Evolutionary conservation across 2,329 filamentous ascomycete species (phyloP).

Genomic region (Aspergillus versicolor): DNA sequence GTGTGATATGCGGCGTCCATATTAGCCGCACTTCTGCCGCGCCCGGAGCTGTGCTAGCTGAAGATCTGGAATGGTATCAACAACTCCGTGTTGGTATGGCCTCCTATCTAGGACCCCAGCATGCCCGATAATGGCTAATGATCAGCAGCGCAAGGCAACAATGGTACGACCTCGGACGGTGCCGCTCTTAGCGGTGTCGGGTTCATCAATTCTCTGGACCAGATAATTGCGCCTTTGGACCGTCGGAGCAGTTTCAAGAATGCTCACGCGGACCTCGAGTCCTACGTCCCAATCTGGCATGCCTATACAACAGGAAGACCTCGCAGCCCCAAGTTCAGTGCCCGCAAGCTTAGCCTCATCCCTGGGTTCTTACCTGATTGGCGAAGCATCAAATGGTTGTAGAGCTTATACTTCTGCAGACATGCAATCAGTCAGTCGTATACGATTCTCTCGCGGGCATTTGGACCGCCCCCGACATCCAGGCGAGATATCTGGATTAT

Average conservation of each 20-base stretch:
- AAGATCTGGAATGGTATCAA: constrained; percentile 6
- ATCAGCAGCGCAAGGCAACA: not conserved
- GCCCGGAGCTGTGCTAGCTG: not conserved
- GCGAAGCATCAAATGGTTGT: not conserved
- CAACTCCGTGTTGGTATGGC: constrained; percentile 2
- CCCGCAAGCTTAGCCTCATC: not conserved
- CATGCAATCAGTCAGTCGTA: not conserved
- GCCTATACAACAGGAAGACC: not conserved
- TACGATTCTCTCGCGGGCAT: constrained; percentile 1
- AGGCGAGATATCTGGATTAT: constrained; percentile 8
- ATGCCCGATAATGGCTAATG: not conserved
- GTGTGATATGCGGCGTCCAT: not conserved
- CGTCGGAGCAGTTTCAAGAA: not conserved
- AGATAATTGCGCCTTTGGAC: not conserved
- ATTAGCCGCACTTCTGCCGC: not conserved
- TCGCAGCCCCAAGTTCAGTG: no score
- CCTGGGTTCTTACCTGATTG: not conserved
- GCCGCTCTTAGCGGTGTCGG: constrained; percentile 3
- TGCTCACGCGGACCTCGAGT: not conserved
- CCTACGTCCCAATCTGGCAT: not conserved
- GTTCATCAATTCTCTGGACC: not conserved
- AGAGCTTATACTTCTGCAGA: constrained; percentile 3
- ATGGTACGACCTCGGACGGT: not conserved
- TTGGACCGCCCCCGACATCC: not conserved
- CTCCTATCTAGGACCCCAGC: not conserved